Base-by-base conservation (phyloP, 345 rosid genomes). In the Rhizophora apiculata region DNA sequence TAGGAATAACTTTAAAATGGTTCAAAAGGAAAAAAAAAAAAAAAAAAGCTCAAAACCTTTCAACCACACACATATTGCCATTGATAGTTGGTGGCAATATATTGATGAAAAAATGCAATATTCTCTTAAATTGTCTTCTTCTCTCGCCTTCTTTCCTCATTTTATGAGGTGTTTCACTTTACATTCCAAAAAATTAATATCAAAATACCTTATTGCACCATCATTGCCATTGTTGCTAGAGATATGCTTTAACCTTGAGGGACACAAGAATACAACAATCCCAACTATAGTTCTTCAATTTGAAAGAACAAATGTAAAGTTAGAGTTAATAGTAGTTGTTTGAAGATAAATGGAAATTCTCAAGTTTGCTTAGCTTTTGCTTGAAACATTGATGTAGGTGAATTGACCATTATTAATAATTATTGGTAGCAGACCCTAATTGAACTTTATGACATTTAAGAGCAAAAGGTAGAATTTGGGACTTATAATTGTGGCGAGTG, bases 341-440 rank as follows among this genome's bases (percentile, higher is more conserved):
- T 59, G 16, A 64, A 53, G 24, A 29, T 64, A 64, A n/a, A 9
- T 24, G 59, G n/a, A 22, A 22, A 36, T 31, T 67, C 78, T 27
- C 61, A 36, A 51, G 78, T 76, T 55, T 79, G 82, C 76, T 68
- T 73, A 62, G 82, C 76, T 9, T 78, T 79, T 20, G 72, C 74
- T 36, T 71, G 19, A 31, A 79, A 70, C 0, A 6, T 29, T 0
- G 13, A 63, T 39, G 63, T 51, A 1, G 0, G 3, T 1, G 69
- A 71, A 19, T 5, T 43, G 59, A 61, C 59, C 19, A 82, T 82
- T 59, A 70, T 82, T 9, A 75, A 82, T 4, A 70, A 36, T 62
- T 67, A 73, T 46, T 82, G 76, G 22, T 81, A 63, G n/a, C 53
- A 72, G 11, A 58, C 37, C 15, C 31, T 63, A 21, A 68, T 65